Evolutionary conservation across 805 yeast species (phyloP).

Genomic region (Pichia cabralensis): DNA sequence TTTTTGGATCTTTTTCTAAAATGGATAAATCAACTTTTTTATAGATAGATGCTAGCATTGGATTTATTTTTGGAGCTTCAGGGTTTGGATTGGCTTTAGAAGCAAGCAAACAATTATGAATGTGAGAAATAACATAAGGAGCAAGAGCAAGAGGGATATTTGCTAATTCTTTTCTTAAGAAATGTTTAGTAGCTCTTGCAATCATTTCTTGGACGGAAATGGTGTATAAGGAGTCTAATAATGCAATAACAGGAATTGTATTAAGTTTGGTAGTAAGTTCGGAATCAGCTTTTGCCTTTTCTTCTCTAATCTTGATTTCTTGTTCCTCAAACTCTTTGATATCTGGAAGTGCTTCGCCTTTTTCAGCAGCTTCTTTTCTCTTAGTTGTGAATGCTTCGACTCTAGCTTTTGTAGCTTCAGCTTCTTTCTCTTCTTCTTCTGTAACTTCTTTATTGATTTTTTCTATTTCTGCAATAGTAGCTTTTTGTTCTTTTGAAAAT

Average conservation of each 20-base stretch:
- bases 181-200: conserved; percentile 71
- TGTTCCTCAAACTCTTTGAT: conserved; percentile 21
- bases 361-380: conserved; percentile 10
- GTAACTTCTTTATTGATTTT: conserved; percentile 22
- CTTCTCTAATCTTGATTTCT: conserved; percentile 23
- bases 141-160: conserved; percentile 43
- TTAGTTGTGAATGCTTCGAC: conserved; percentile 21
- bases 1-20: conserved; percentile 32
- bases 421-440: conserved; percentile 19
- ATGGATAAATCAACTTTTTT: conserved; percentile 32
- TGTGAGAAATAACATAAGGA: conserved; percentile 54
- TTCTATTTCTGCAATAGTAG: conserved; percentile 24
- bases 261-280: conserved; percentile 28
- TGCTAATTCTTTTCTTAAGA: conserved; percentile 41
- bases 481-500: conserved; percentile 8
- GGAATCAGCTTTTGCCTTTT: conserved; percentile 25
- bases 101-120: conserved; percentile 66
- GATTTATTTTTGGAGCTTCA: conserved; percentile 33
- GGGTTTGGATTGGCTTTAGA: conserved; percentile 31
- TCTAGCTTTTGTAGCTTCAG: conserved; percentile 23
- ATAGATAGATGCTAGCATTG: conserved; percentile 32
- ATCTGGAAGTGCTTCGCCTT: conserved; percentile 15
- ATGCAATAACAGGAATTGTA: conserved; percentile 32
- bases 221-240: conserved; percentile 37
- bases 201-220: conserved; percentile 59